Conservation (phyloP, 345 rosid genomes). For the Sisymbrium irio region DNA sequence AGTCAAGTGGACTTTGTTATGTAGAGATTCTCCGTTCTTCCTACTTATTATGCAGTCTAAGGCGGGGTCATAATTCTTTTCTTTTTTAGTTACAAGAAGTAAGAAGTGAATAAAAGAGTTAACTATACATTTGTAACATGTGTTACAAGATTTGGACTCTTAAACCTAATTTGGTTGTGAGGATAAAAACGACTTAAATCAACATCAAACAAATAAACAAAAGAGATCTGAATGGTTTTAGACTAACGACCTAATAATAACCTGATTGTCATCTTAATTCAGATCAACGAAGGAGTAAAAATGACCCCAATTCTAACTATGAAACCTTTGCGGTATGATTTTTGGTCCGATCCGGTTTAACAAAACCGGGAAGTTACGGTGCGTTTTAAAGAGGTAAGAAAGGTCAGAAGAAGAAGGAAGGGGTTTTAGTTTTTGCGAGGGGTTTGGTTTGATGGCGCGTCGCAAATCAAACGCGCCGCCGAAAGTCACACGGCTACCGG, state of each 20-base stretch:
- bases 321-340: neutral
- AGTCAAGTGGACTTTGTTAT: constrained; percentile 10
- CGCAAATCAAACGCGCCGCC: constrained; percentile 19
- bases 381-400: neutral
- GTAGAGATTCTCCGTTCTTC: neutral
- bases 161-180: neutral
- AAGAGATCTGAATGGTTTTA: neutral
- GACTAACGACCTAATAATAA: neutral
- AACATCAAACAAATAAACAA: neutral
- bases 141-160: neutral
- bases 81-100: too few relatives aligned
- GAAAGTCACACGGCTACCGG: constrained; percentile 10
- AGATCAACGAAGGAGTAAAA: too few relatives aligned
- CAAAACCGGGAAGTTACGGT: neutral
- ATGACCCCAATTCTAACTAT: too few relatives aligned
- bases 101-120: neutral
- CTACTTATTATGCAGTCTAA: neutral
- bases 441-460: constrained; percentile 13
- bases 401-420: neutral
- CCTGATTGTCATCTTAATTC: neutral
- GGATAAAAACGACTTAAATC: neutral
- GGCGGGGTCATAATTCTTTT: neutral
- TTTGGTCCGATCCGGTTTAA: neutral
- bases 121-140: neutral
- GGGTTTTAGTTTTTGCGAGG: neutral